phyloP scores from a whole-genome alignment of 192 early-diverging fungal genomes.

The Jimgerdemannia lactiflua region DNA sequence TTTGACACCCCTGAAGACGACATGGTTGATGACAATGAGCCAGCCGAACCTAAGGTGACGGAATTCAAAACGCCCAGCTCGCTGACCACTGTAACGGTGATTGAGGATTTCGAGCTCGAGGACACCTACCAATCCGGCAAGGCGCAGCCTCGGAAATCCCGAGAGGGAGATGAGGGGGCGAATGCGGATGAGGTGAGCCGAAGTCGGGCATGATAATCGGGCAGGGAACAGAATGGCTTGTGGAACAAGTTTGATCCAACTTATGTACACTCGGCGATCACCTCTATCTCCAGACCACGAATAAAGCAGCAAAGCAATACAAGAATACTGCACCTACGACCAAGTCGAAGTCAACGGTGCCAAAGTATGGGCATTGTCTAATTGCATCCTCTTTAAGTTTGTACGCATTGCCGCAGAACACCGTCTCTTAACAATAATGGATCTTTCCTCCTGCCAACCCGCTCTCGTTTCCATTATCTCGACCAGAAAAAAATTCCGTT shows the following conservation, averaged over 20 bases:
- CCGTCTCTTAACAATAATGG: no score
- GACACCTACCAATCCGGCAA: conserved; percentile 23
- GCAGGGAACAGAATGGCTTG: no score
- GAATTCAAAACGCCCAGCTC: conserved; percentile 54
- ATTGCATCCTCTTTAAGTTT: no score
- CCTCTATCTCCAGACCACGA: no score
- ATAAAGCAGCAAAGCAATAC: no score
- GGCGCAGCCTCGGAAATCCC: conserved; percentile 11
- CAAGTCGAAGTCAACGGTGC: no score
- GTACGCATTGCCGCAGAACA: no score
- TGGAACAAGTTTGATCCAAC: no score
- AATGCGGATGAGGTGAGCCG: not conserved
- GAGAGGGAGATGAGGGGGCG: conserved; percentile 3
- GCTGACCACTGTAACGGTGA: conserved; percentile 70
- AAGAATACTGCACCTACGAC: no score
- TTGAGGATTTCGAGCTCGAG: conserved; percentile 63
- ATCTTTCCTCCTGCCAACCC: not conserved
- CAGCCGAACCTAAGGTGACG: conserved; percentile 27
- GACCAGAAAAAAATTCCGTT: not conserved
- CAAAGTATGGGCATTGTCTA: no score
- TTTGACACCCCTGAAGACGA: conserved; percentile 24
- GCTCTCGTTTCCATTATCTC: not conserved
- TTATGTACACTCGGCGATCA: no score
- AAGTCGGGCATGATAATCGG: not conserved
- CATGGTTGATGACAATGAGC: conserved; percentile 31